Percentiles rank a stretch among this genome's conserved stretches.
Conservation (phyloP, 1,284 basidiomycete genomes). For the Mycosarcoma maydis region DNA sequence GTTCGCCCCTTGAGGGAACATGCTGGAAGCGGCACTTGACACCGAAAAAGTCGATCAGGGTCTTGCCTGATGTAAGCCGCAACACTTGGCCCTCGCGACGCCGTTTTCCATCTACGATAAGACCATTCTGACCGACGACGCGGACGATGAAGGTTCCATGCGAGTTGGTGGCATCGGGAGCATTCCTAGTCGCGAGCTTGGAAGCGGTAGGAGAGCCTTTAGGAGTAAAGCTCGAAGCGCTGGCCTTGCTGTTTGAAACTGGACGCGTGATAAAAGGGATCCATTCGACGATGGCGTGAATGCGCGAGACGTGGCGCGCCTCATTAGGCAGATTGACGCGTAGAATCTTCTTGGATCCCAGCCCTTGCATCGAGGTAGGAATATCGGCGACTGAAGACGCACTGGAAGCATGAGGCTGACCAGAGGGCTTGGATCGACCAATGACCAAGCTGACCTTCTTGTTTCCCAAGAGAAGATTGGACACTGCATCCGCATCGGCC, state of each 20-base stretch:
- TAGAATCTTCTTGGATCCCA: conserved; percentile 48
- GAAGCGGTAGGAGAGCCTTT: conserved; percentile 28
- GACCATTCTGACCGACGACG: conserved; percentile 64
- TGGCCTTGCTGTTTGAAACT: conserved; percentile 10
- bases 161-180: neutral
- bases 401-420: conserved; percentile 23
- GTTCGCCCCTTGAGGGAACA: conserved; percentile 20
- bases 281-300: conserved; percentile 64
- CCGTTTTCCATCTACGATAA: conserved; percentile 61
- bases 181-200: conserved; percentile 7
- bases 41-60: conserved; percentile 61
- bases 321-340: conserved; percentile 55
- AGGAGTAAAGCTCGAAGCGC: conserved; percentile 22
- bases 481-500: conserved; percentile 15
- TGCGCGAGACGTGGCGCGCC: conserved; percentile 60
- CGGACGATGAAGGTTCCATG: conserved; percentile 59
- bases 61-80: conserved; percentile 49
- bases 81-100: conserved; percentile 58
- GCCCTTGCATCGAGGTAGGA: conserved; percentile 30
- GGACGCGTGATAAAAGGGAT: conserved; percentile 53
- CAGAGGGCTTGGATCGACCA: conserved; percentile 50
- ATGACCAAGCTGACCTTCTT: conserved; percentile 46
- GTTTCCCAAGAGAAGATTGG: conserved; percentile 39
- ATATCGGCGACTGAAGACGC: conserved; percentile 18
- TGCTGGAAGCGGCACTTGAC: conserved; percentile 45